phyloP scores from a whole-genome alignment of 1,284 basidiomycete genomes.

The Cryptococcus maquisensis region DNA sequence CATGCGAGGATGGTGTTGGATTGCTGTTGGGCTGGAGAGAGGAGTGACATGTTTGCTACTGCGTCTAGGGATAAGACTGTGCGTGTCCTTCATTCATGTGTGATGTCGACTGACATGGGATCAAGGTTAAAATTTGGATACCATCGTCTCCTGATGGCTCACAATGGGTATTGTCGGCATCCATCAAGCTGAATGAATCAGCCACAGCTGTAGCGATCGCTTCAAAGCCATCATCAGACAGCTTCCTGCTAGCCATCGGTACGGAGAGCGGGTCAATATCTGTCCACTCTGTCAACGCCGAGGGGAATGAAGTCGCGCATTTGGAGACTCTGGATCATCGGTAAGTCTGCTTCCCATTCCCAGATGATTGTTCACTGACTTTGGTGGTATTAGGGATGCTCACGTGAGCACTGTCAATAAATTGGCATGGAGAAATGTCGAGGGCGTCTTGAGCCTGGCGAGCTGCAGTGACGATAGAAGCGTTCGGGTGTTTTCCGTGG shows the following conservation, averaged over 20 bases:
- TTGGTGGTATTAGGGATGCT: constrained; percentile 20
- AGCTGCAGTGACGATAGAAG: constrained; percentile 50
- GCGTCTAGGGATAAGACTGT: constrained; percentile 96
- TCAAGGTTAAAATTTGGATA: constrained; percentile 40
- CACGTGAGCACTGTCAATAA: constrained; percentile 47
- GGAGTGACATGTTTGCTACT: constrained; percentile 73
- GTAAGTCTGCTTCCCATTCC: constrained; percentile 10
- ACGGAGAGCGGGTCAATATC: constrained; percentile 46
- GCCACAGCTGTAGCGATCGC: constrained; percentile 45
- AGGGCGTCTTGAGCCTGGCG: constrained; percentile 35
- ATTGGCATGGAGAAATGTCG: constrained; percentile 33
- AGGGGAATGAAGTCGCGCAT: constrained; percentile 5
- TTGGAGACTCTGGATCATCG: constrained; percentile 15
- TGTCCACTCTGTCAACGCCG: constrained; percentile 21
- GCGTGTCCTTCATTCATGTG: constrained; percentile 18
- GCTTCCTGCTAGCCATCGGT: constrained; percentile 45
- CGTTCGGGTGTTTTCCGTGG: constrained; percentile 37
- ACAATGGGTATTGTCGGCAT: constrained; percentile 20
- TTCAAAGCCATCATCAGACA: neutral
- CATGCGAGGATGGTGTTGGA: constrained; percentile 96
- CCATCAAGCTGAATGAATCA: constrained; percentile 44
- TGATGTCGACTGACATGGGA: neutral
- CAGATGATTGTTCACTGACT: neutral
- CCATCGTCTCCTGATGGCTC: constrained; percentile 4
- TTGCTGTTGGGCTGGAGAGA: constrained; percentile 70